Conservation (phyloP, 768 basidiomycete genomes). For the Leccinum boreale region DNA sequence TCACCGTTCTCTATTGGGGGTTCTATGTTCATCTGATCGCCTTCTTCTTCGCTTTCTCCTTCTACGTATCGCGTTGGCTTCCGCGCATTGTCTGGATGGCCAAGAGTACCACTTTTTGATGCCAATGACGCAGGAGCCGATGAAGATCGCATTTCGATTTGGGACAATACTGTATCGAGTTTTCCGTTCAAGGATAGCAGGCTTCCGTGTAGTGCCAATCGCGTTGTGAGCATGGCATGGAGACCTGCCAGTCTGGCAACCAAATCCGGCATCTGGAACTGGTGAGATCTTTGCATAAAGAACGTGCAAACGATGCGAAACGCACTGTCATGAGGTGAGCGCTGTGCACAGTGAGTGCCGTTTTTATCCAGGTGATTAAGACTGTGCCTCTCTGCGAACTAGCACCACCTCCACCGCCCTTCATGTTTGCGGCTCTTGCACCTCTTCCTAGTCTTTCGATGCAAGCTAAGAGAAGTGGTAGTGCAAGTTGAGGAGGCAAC, state of each 20-base stretch:
- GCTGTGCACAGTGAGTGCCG: slow-evolving; percentile 80
- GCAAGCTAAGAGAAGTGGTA: slow-evolving; percentile 83
- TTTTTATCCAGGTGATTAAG: slow-evolving; percentile 75
- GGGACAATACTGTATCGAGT: slow-evolving; percentile 90
- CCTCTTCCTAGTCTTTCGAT: slow-evolving; percentile 85
- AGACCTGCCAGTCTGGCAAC: slow-evolving; percentile 83
- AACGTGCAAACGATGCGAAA: slow-evolving; percentile 14
- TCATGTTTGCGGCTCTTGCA: slow-evolving; percentile 65
- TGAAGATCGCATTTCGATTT: slow-evolving; percentile 87
- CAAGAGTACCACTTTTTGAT: slow-evolving; percentile 37
- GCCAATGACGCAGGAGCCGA: slow-evolving; percentile 55
- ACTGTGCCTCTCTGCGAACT: slow-evolving; percentile 73
- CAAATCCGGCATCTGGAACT: slow-evolving; percentile 80
- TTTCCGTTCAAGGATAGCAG: slow-evolving; percentile 84
- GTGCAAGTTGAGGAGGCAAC: slow-evolving; percentile 81
- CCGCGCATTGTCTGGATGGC: slow-evolving; percentile 36
- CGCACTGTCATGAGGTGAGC: slow-evolving; percentile 92
- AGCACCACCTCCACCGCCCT: slow-evolving; percentile 74
- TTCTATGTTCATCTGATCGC: slow-evolving; percentile 55
- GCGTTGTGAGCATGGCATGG: slow-evolving; percentile 74
- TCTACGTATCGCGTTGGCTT: slow-evolving; percentile 61
- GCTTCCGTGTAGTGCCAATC: slow-evolving; percentile 80
- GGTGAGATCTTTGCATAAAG: slow-evolving; percentile 9
- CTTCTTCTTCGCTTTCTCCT: slow-evolving; percentile 74
- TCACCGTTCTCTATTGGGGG: slow-evolving; percentile 61